Percentiles rank a stretch among this genome's conserved stretches.
phyloP scores from a whole-genome alignment of 73 alveolate genomes.

The Stentor roeselii region DNA sequence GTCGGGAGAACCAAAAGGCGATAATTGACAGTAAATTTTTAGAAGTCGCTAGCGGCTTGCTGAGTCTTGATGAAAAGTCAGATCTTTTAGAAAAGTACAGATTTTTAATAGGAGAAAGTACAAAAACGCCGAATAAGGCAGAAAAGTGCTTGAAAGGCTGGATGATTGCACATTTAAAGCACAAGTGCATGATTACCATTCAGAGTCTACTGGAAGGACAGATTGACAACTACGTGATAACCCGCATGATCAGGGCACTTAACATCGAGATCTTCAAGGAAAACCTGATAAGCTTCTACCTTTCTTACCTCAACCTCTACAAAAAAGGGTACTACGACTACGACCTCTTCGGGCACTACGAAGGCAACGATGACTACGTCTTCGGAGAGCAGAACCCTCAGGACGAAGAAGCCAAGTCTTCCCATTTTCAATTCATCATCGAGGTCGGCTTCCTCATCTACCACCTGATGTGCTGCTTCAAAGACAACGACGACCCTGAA shows the following conservation, averaged over 20 bases:
- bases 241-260: conserved; percentile 53
- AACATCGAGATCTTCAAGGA: conserved; percentile 50
- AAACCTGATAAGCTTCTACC: conserved; percentile 39
- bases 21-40: conserved; percentile 83
- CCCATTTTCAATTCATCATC: conserved; percentile 56
- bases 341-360: conserved; percentile 18
- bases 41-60: conserved; percentile 65
- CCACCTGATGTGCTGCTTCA: conserved; percentile 55
- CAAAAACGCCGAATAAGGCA: conserved; percentile 31
- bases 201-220: conserved; percentile 40
- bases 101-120: conserved; percentile 32
- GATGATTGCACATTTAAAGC: neutral
- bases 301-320: conserved; percentile 31
- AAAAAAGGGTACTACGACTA: conserved; percentile 30
- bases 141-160: conserved; percentile 1
- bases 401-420: conserved; percentile 17
- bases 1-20: conserved; percentile 82
- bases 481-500: conserved; percentile 55
- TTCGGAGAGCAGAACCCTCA: conserved; percentile 31
- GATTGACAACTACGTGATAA: conserved; percentile 45
- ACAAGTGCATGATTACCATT: conserved; percentile 42
- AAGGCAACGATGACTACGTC: neutral
- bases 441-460: conserved; percentile 83
- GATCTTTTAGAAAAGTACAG: conserved; percentile 20
- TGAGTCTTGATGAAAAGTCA: conserved; percentile 53